Evolutionary conservation across 345 rosid species (phyloP), one percentile per base, ranked within the genome.

Genomic region (Xanthoceras sorbifolium): DNA sequence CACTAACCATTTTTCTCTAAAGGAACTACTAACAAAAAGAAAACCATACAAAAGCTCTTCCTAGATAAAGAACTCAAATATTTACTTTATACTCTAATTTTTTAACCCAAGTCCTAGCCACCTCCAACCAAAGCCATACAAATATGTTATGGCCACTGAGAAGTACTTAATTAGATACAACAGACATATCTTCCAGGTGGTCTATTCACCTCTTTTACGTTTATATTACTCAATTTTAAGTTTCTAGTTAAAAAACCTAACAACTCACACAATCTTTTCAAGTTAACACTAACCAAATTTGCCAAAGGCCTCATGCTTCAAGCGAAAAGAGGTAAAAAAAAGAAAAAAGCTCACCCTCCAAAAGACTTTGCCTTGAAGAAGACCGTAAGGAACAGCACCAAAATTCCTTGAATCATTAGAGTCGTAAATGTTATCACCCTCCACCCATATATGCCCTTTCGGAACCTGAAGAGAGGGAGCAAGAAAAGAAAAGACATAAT

Each of bases 331-430:
- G 12, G 46, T 42, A 20, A 28, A 65, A 65, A 20, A 60, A 36
- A 34, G 74, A 76, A 12, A 76, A 9, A 71, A 32, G 68, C 77
- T 81, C 79, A 94, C 97, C 90, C 88, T 87, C 86, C 89, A 94
- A 71, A 87, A 76, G 1, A 86, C 79, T 85, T 77, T 88, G 76
- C 89, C 94, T 75, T 87, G 82, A 67, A 92, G 74, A 85, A 92
- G 98, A 23, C 89, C 92, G 62, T 84, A 90, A 50, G 98, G 92
- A 79, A 94, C 77, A 5, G 97, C 85, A 50, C 98, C 98, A 78
- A 87, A 94, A 14, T 36, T 25, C 79, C 98, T 89, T 4, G 97
- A 94, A 86, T 92, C 98, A 42, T 64, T 76, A 0, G 97, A 86
- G 65, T 82, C 76, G 63, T 86, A 81, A 64, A 67, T 80, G 82